A percentile compares a stretch with the other conserved stretches of the same genome.
phyloP scores from a whole-genome alignment of 768 basidiomycete genomes.

The Kwoniella newhampshirensis region DNA sequence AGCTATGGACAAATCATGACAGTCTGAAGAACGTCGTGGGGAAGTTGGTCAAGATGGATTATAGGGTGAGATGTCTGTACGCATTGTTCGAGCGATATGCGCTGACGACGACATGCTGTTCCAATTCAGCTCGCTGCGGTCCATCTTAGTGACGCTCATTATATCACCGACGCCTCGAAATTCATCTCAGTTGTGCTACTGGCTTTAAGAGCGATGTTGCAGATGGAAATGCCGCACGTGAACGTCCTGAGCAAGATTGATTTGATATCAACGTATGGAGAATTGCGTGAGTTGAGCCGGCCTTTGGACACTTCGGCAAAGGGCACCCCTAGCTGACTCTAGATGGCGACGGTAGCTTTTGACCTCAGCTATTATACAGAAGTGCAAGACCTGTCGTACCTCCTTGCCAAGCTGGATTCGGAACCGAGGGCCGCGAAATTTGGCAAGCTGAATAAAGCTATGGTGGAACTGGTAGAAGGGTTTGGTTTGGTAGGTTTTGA shows the following conservation, averaged over 20 bases:
- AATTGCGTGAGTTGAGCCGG: constrained; percentile 65
- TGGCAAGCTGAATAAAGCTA: constrained; percentile 76
- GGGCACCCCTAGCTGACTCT: neutral
- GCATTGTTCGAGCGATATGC: neutral
- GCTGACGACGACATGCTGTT: neutral
- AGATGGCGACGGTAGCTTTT: constrained; percentile 66
- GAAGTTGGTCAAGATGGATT: constrained; percentile 69
- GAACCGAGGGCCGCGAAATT: constrained; percentile 66
- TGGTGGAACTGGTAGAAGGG: constrained; percentile 91
- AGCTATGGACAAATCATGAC: constrained; percentile 92
- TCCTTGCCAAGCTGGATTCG: constrained; percentile 68
- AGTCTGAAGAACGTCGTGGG: constrained; percentile 78
- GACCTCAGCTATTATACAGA: constrained; percentile 98
- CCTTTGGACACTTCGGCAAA: too few species aligned
- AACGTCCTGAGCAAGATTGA: constrained; percentile 97
- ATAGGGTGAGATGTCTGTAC: constrained; percentile 67
- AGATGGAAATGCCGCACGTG: constrained; percentile 94
- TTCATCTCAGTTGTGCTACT: constrained; percentile 89
- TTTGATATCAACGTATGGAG: constrained; percentile 82
- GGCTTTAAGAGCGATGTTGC: constrained; percentile 94
- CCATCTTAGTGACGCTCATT: constrained; percentile 94
- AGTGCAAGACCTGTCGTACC: constrained; percentile 89
- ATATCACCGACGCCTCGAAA: constrained; percentile 92
- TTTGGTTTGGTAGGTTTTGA: constrained; percentile 91
- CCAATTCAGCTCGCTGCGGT: constrained; percentile 76